These are phyloP conservation scores for Escallonia herrerae DNA, from an alignment of 129 eudicot species.

Conservation along the genomic window DNA sequence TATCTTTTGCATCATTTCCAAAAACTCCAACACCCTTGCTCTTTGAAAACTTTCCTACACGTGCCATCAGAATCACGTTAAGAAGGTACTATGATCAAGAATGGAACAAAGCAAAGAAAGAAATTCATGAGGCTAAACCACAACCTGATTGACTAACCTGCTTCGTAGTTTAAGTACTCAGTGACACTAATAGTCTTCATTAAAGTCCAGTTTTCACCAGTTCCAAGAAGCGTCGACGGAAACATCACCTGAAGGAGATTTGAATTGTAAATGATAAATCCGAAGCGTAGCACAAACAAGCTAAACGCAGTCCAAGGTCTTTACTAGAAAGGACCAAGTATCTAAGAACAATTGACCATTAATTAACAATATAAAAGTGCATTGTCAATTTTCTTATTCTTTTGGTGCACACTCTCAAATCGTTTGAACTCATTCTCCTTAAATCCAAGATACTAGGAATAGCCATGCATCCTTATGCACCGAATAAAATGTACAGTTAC, in stretches of 20 bases:
- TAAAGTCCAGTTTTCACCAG: constrained; percentile 84
- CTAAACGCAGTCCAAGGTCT: not conserved
- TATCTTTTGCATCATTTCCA: constrained; percentile 91
- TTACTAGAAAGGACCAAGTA: not conserved
- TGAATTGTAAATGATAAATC: not conserved
- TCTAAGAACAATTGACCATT: too few relatives aligned
- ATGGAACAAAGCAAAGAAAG: not conserved
- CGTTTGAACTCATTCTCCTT: too few relatives aligned
- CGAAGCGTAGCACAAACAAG: not conserved
- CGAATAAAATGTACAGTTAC: too few relatives aligned
- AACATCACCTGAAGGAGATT: constrained; percentile 63
- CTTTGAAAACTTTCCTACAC: constrained; percentile 24
- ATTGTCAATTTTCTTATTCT: too few relatives aligned
- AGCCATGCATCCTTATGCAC: too few relatives aligned
- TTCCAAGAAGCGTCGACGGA: constrained; percentile 93
- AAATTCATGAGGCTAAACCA: not conserved
- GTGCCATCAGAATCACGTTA: not conserved
- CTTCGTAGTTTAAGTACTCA: constrained; percentile 86
- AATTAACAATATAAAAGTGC: too few relatives aligned
- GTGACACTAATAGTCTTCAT: constrained; percentile 93
- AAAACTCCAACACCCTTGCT: constrained; percentile 55
- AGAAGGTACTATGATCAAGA: not conserved
- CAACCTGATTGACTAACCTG: constrained; percentile 41
- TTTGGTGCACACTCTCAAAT: too few relatives aligned
- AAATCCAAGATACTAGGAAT: too few relatives aligned